Conservation (phyloP, 257 asterid species). For the Solanum tacnaense region DNA sequence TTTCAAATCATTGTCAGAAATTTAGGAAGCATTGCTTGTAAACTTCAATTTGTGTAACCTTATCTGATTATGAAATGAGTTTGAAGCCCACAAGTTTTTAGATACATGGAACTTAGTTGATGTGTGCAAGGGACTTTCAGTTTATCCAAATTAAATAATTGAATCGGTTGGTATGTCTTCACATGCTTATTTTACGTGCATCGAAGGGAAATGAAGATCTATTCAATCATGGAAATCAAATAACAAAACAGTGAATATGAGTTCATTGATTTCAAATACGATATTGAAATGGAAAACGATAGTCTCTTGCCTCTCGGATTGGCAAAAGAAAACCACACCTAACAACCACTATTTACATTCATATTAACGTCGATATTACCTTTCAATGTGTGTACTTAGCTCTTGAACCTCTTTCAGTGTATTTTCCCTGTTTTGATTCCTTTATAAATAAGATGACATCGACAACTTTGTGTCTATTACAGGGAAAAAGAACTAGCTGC, state of each 20-base stretch:
- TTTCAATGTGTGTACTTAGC: not conserved
- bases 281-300: not conserved
- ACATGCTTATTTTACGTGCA: not conserved
- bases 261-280: not conserved
- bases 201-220: not conserved
- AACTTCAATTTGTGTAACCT: not conserved
- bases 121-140: not conserved
- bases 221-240: not conserved
- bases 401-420: not conserved
- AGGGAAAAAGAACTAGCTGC: constrained; percentile 97
- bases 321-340: not conserved
- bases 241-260: not conserved
- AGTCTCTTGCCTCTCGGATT: not conserved
- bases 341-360: not conserved
- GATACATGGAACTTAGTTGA: not conserved
- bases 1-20: not conserved
- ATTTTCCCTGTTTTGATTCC: not conserved
- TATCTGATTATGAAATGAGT: not conserved
- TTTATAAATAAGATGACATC: not conserved
- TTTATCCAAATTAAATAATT: not conserved
- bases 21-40: not conserved
- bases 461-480: constrained; percentile 1
- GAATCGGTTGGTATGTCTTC: not conserved
- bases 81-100: not conserved
- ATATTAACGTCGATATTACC: not conserved